These are phyloP conservation scores for Mortierella sp. DNA, from an alignment of 371 early-diverging fungal genomes.

Conservation along the genomic window DNA sequence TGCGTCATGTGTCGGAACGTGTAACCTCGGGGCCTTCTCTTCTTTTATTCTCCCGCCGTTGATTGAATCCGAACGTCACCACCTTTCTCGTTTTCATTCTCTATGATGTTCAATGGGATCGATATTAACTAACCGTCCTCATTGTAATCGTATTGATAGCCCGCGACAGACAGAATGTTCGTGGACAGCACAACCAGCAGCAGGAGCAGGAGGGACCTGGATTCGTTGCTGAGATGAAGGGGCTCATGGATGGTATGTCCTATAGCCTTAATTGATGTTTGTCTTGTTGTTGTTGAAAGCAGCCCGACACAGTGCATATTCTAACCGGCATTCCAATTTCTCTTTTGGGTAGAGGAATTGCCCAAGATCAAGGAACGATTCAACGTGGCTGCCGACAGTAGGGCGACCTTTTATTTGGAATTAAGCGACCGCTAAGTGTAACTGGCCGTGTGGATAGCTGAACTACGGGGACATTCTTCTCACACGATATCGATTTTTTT, in stretches of 20 bases:
- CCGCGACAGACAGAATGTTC: constrained; percentile 44
- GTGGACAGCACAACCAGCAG: constrained; percentile 33
- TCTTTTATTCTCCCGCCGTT: background rate
- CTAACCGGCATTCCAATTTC: background rate
- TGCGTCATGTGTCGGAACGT: constrained; percentile 12
- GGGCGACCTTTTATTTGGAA: background rate
- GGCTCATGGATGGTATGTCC: constrained; percentile 54
- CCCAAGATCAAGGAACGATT: constrained; percentile 57
- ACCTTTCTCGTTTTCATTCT: background rate
- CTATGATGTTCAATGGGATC: background rate
- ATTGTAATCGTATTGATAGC: constrained; percentile 28
- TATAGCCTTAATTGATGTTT: background rate
- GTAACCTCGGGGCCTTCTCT: background rate
- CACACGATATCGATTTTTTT: background rate
- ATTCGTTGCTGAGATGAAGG: constrained; percentile 47
- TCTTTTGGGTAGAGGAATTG: constrained; percentile 35
- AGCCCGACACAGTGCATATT: background rate
- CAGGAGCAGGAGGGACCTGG: constrained; percentile 40
- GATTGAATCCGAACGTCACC: constrained; percentile 1
- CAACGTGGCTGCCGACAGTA: constrained; percentile 57
- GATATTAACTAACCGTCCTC: background rate
- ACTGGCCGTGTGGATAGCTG: background rate
- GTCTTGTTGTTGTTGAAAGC: background rate
- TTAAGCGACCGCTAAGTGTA: too few species aligned
- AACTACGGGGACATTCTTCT: background rate